phyloP scores from a whole-genome alignment of 192 early-diverging fungal genomes.

The Podila horticola region DNA sequence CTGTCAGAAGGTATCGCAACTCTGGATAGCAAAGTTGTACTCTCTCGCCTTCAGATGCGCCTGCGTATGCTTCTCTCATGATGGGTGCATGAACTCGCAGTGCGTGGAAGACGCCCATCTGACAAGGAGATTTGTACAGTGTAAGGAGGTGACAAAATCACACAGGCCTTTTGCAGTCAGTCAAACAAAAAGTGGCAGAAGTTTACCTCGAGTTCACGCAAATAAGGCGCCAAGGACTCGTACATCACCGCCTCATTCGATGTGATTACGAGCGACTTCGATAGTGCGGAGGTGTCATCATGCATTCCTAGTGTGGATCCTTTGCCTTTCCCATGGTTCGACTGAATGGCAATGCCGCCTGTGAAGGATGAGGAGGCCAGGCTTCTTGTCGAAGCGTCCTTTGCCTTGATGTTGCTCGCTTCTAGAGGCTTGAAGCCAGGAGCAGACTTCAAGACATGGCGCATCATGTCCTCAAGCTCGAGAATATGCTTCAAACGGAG shows the following conservation, averaged over 20 bases:
- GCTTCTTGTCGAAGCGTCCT: conserved; percentile 11
- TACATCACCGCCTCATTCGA: conserved; percentile 9
- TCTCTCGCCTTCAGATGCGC: neutral
- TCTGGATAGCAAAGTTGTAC: conserved; percentile 37
- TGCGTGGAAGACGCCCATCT: conserved; percentile 44
- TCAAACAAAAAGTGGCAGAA: neutral
- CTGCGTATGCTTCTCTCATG: conserved; percentile 17
- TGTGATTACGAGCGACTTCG: neutral
- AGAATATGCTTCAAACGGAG: conserved; percentile 55
- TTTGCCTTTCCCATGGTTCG: conserved; percentile 3
- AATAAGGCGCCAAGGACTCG: conserved; percentile 41
- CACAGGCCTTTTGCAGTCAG: neutral
- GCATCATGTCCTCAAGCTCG: conserved; percentile 49
- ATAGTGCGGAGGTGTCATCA: neutral
- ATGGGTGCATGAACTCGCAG: conserved; percentile 40
- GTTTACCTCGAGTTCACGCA: conserved; percentile 52
- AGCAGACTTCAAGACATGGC: conserved; percentile 34
- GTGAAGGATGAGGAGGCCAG: neutral
- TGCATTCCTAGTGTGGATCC: conserved; percentile 5
- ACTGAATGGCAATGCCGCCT: conserved; percentile 1
- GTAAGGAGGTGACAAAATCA: neutral
- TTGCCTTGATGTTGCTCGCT: conserved; percentile 20
- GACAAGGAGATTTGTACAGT: neutral
- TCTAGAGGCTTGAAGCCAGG: conserved; percentile 56
- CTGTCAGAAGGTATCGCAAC: conserved; percentile 59